These are phyloP conservation scores for Neopestalotiopsis clavispora DNA, from an alignment of 2,329 filamentous ascomycete genomes.

Conservation along the genomic window DNA sequence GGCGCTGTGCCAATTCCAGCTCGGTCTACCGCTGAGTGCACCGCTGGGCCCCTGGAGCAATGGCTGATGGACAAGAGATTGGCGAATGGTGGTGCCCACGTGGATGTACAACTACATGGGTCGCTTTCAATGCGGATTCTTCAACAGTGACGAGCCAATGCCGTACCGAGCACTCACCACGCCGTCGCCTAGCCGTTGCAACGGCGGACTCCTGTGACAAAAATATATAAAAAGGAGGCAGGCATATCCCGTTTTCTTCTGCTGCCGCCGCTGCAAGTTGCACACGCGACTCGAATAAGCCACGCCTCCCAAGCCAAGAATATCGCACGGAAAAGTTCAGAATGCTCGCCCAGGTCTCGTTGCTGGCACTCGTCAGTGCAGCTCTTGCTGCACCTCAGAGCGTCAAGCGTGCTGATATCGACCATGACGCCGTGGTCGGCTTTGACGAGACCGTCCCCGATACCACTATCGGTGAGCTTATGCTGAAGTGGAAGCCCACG, in stretches of 20 bases:
- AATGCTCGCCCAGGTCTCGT: conserved; percentile 8
- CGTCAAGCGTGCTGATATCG: conserved; percentile 11
- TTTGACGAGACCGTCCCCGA: conserved; percentile 13
- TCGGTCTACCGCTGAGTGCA: neutral
- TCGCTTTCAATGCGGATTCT: neutral
- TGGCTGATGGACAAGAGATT: conserved; percentile 4
- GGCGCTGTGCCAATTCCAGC: conserved; percentile 6
- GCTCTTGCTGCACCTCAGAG: conserved; percentile 5
- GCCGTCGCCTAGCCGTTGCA: neutral
- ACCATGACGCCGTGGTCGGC: conserved; percentile 14
- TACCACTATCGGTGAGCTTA: neutral
- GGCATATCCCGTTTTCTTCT: neutral
- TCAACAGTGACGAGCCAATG: conserved; percentile 5
- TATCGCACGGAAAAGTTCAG: neutral
- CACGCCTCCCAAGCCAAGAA: neutral
- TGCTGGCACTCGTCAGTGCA: conserved; percentile 10
- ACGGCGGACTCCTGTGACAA: neutral
- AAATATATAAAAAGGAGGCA: conserved; percentile 2
- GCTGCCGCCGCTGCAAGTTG: neutral
- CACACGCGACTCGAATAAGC: neutral
- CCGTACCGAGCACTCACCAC: neutral
- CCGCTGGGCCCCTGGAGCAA: neutral
- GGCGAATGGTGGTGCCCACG: conserved; percentile 11
- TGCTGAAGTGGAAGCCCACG: conserved; percentile 12
- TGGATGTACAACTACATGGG: conserved; percentile 7